A percentile compares a stretch with the other conserved stretches of the same genome.
phyloP scores from a whole-genome alignment of 1,139 yeast genomes.

The Pichia sp. region DNA sequence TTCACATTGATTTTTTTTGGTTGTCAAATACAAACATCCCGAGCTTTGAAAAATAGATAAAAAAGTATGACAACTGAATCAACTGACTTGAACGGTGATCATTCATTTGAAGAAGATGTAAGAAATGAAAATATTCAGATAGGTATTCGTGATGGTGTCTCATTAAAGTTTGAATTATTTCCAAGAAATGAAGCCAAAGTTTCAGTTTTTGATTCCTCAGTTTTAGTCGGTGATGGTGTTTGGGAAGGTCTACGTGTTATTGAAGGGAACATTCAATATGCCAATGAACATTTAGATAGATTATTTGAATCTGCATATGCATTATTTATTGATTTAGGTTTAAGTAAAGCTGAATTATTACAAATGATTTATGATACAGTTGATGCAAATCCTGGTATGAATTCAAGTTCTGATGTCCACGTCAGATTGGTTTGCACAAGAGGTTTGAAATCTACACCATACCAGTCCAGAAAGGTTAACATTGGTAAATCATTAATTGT shows the following conservation, averaged over 20 bases:
- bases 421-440: conserved; percentile 7
- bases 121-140: conserved; percentile 5
- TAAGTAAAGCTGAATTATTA: conserved; percentile 3
- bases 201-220: conserved; percentile 8
- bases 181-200: conserved; percentile 6
- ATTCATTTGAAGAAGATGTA: conserved; percentile 4
- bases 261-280: conserved; percentile 5
- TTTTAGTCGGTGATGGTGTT: conserved; percentile 6
- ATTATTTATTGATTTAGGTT: conserved; percentile 8
- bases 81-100: conserved; percentile 1
- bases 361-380: conserved; percentile 7
- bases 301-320: conserved; percentile 8
- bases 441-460: conserved; percentile 9
- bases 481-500: conserved; percentile 6
- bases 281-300: conserved; percentile 7
- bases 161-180: conserved; percentile 1
- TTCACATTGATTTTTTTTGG: no score
- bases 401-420: conserved; percentile 5
- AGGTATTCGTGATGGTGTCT: conserved; percentile 9
- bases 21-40: no score
- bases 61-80: neutral
- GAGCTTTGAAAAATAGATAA: no score
- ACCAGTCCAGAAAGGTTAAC: conserved; percentile 8
- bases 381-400: conserved; percentile 9
- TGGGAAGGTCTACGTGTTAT: conserved; percentile 7